A percentile compares a stretch with the other conserved stretches of the same genome.
Evolutionary conservation across 2,329 filamentous ascomycete species (phyloP).

Genomic region (Aspergillus cejpii): DNA sequence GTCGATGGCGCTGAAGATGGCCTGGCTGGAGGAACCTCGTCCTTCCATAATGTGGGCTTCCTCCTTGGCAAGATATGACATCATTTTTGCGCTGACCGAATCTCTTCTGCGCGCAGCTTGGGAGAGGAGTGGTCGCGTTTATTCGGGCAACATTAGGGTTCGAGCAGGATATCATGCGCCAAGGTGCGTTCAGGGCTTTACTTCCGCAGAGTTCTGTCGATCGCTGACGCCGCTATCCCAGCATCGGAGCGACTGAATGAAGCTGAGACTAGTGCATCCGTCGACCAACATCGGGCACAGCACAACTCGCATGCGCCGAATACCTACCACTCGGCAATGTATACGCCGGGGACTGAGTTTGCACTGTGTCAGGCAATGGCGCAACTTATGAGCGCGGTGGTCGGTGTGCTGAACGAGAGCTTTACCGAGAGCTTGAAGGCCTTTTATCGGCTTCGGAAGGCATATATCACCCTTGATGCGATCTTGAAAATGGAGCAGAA

Average conservation of each 20-base stretch:
- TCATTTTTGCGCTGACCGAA: slow-evolving; percentile 8
- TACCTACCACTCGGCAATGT: slow-evolving; percentile 57
- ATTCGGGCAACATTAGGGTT: slow-evolving; percentile 82
- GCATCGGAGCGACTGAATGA: slow-evolving; percentile 65
- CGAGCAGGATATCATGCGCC: slow-evolving; percentile 82
- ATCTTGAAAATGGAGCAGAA: slow-evolving; percentile 69
- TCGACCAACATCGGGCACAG: slow-evolving; percentile 68
- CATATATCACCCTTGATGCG: slow-evolving; percentile 71
- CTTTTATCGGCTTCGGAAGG: slow-evolving; percentile 88
- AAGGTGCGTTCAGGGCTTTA: slow-evolving; percentile 44
- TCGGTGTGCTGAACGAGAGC: slow-evolving; percentile 86
- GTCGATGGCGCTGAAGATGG: slow-evolving; percentile 73
- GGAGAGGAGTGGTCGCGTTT: slow-evolving; percentile 73
- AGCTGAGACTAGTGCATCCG: slow-evolving; percentile 69
- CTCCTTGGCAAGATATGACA: slow-evolving; percentile 4
- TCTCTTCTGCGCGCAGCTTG: slow-evolving; percentile 50
- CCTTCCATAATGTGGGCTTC: slow-evolving; percentile 66
- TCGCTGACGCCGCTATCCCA: slow-evolving; percentile 28
- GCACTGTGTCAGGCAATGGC: slow-evolving; percentile 75
- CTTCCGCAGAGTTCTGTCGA: neutral
- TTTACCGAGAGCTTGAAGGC: slow-evolving; percentile 83
- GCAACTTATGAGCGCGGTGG: slow-evolving; percentile 81
- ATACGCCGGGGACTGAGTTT: slow-evolving; percentile 79
- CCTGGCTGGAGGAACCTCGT: slow-evolving; percentile 64
- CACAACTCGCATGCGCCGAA: slow-evolving; percentile 51